phyloP scores from a whole-genome alignment of 2,329 filamentous ascomycete genomes.

The Fonsecaea pedrosoi region DNA sequence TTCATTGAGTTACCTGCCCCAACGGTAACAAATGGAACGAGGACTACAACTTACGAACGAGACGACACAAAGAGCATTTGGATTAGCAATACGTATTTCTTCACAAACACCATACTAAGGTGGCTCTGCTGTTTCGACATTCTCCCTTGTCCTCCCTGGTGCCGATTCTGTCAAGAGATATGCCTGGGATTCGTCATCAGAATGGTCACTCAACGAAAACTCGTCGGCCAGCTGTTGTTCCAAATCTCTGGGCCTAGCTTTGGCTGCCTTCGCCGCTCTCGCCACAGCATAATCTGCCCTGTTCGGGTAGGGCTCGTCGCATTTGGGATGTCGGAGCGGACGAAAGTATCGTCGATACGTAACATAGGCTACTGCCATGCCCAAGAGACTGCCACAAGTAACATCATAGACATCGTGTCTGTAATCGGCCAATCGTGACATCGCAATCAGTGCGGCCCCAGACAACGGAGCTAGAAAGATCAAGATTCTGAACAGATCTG shows the following conservation, averaged over 20 bases:
- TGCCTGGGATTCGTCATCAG: conserved; percentile 32
- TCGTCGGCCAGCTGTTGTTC: conserved; percentile 34
- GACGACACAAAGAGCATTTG: not conserved
- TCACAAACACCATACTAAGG: conserved; percentile 24
- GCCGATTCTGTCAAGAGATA: conserved; percentile 29
- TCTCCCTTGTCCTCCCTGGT: conserved; percentile 8
- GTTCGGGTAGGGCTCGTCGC: conserved; percentile 57
- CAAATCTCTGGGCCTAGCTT: conserved; percentile 27
- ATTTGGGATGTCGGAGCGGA: conserved; percentile 56
- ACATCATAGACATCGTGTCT: conserved; percentile 70
- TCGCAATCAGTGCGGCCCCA: conserved; percentile 65
- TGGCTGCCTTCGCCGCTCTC: conserved; percentile 11
- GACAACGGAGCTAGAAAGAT: conserved; percentile 63
- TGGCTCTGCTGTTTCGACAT: conserved; percentile 13
- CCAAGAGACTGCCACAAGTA: conserved; percentile 61
- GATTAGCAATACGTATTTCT: conserved; percentile 3
- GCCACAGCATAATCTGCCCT: conserved; percentile 29
- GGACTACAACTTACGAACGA: conserved; percentile 1
- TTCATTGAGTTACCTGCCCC: not conserved
- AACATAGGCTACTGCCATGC: conserved; percentile 62
- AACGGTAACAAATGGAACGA: not conserved
- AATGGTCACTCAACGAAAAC: conserved; percentile 37
- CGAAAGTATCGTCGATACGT: conserved; percentile 69
- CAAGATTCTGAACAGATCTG: conserved; percentile 63
- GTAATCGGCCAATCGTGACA: conserved; percentile 68